Base-by-base conservation (phyloP, 305 asterid genomes). In the Fraxinus ornus region DNA sequence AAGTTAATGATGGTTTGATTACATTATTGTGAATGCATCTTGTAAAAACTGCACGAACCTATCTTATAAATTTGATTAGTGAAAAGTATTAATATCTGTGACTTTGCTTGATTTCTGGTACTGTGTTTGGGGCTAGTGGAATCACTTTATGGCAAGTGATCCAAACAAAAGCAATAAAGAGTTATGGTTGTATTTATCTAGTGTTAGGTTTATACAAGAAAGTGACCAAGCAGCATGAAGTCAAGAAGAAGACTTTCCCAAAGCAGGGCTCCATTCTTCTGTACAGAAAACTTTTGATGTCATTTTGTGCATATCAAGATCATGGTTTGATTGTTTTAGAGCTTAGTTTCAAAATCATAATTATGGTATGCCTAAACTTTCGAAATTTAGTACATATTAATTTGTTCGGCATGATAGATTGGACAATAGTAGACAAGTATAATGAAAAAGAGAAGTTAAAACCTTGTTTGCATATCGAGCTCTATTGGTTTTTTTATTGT, bases 91-190 rank as follows among this genome's bases (percentile, higher is more conserved):
- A 75, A 80, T 7, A 79, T 36, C 36, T 75, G 49, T 72, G 72
- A 74, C 78, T 68, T 75, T 70, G 72, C 79, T 83, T 79, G 84
- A 80, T 82, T 81, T 83, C 85, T 52, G 78, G 79, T 28, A 35
- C 66, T 39, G 75, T 84, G 87, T 80, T 19, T 52, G n/a, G 33
- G 44, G 89, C 83, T 75, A 79, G 77, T 87, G 85, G 89, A 88
- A 88, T 85, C 82, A 71, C 90, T 84, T 86, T 86, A 83, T 79
- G 82, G 78, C 66, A 85, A 70, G 83, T 78, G 83, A 70, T 70
- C 87, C 90, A 89, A 87, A 84, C 83, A 66, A 82, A 87, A 87
- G 84, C 86, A 83, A 28, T 76, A 80, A 80, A 85, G 85, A 26
- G 72, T 24, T 24, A 10, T 78, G 81, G 79, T 78, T 81, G 88